Percentiles rank a stretch among this genome's conserved stretches.
phyloP scores from a whole-genome alignment of 306 rosid species.

The Pterocarpus santalinus region DNA sequence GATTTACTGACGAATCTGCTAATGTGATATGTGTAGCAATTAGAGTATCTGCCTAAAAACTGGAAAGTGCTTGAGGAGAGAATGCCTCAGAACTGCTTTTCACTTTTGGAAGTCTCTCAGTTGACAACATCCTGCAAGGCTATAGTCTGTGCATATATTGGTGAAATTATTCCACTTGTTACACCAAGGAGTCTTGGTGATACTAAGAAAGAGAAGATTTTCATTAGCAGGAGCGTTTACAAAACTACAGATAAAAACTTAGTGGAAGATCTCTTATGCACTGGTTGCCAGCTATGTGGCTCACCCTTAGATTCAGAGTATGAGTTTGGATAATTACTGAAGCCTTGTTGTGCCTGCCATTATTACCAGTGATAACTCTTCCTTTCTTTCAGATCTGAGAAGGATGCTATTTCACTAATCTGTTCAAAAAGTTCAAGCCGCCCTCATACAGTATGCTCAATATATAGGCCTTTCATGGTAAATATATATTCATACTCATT shows the following conservation, averaged over 20 bases:
- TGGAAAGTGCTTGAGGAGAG: slow-evolving; percentile 70
- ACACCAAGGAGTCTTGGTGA: slow-evolving; percentile 37
- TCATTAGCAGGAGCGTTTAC: slow-evolving; percentile 64
- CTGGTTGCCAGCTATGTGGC: slow-evolving; percentile 87
- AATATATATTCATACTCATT: slow-evolving; percentile 24
- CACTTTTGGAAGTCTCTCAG: slow-evolving; percentile 60
- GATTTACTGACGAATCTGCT: slow-evolving; percentile 34
- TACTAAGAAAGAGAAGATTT: slow-evolving; percentile 64
- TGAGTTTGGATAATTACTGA: slow-evolving; percentile 30
- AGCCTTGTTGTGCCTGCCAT: slow-evolving; percentile 22
- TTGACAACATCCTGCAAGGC: slow-evolving; percentile 63
- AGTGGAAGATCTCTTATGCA: slow-evolving; percentile 73
- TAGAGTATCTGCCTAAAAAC: slow-evolving; percentile 55
- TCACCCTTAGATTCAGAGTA: slow-evolving; percentile 68
- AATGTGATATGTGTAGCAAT: slow-evolving; percentile 47
- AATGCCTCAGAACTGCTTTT: slow-evolving; percentile 56
- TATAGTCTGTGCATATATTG: slow-evolving; percentile 66
- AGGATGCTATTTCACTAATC: slow-evolving; percentile 54
- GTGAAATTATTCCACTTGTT: slow-evolving; percentile 65
- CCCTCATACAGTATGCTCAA: slow-evolving; percentile 64
- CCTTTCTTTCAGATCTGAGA: slow-evolving; percentile 50
- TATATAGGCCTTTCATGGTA: slow-evolving; percentile 93
- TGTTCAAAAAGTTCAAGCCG: slow-evolving; percentile 73
- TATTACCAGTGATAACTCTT: slow-evolving; percentile 37
- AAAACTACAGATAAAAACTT: slow-evolving; percentile 54